A percentile compares a stretch with the other conserved stretches of the same genome.
phyloP scores from a whole-genome alignment of 179 eudicot genomes.

The Camellia oleifera region DNA sequence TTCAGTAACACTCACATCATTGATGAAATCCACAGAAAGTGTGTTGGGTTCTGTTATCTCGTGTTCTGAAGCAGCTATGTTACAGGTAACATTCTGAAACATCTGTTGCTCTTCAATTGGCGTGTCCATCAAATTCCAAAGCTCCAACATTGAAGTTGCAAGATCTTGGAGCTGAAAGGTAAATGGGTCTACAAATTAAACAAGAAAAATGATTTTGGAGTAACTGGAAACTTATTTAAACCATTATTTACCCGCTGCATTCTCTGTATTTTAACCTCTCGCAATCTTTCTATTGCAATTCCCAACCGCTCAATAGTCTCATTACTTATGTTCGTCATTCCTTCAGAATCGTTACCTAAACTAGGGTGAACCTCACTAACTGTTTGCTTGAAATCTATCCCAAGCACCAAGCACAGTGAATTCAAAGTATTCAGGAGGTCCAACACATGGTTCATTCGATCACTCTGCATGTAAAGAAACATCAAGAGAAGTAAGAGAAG shows the following conservation, averaged over 20 bases:
- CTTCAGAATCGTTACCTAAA: constrained; percentile 56
- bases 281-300: constrained; percentile 44
- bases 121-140: constrained; percentile 96
- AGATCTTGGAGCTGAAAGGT: constrained; percentile 82
- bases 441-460: constrained; percentile 59
- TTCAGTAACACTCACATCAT: constrained; percentile 49
- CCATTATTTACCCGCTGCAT: constrained; percentile 68
- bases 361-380: constrained; percentile 70
- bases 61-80: constrained; percentile 87
- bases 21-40: constrained; percentile 74
- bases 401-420: constrained; percentile 82
- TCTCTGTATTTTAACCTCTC: constrained; percentile 70
- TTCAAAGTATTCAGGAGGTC: constrained; percentile 54
- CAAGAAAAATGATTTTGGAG: background rate
- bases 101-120: constrained; percentile 88
- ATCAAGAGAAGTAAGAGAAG: background rate
- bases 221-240: constrained; percentile 6
- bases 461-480: constrained; percentile 44
- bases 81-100: constrained; percentile 81
- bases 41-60: constrained; percentile 81
- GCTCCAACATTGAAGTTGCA: constrained; percentile 76
- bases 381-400: constrained; percentile 72
- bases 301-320: constrained; percentile 57
- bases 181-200: background rate
- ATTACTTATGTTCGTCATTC: constrained; percentile 44